Evolutionary conservation across 2,329 filamentous ascomycete species (phyloP).

Genomic region (Alternaria rosae): DNA sequence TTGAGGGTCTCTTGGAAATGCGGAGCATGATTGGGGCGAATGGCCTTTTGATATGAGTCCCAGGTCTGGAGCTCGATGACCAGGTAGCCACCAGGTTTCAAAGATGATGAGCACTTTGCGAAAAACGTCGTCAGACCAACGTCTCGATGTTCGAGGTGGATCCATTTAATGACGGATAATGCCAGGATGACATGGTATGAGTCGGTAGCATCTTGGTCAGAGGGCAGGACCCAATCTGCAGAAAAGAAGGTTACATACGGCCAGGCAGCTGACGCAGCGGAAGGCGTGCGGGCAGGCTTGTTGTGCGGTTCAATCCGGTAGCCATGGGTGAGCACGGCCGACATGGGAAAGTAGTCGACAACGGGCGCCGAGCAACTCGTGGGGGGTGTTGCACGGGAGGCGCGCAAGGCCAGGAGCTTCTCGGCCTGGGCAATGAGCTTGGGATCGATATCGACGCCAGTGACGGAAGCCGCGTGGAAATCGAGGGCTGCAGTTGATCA

Average conservation of each 20-base stretch:
- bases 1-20: constrained; percentile 40
- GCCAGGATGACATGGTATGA: constrained; percentile 49
- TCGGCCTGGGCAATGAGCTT: constrained; percentile 47
- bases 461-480: constrained; percentile 47
- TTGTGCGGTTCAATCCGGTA: constrained; percentile 37
- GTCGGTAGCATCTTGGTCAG: constrained; percentile 30
- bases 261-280: constrained; percentile 26
- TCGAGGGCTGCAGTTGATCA: constrained; percentile 45
- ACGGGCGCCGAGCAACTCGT: constrained; percentile 17
- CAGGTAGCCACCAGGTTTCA: constrained; percentile 40
- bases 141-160: constrained; percentile 49
- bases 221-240: constrained; percentile 44
- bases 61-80: constrained; percentile 48
- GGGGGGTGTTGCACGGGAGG: constrained; percentile 44
- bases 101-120: constrained; percentile 38
- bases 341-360: constrained; percentile 49
- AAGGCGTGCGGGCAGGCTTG: constrained; percentile 18
- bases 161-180: constrained; percentile 52
- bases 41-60: constrained; percentile 48
- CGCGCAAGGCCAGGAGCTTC: constrained; percentile 46
- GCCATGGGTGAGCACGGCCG: constrained; percentile 45
- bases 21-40: constrained; percentile 42
- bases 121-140: constrained; percentile 44
- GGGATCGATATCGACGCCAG: constrained; percentile 51
- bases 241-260: constrained; percentile 42